Percentiles rank a stretch among this genome's conserved stretches.
Conservation (phyloP, 352 stramenopile genomes). For the Pythium chondricola region DNA sequence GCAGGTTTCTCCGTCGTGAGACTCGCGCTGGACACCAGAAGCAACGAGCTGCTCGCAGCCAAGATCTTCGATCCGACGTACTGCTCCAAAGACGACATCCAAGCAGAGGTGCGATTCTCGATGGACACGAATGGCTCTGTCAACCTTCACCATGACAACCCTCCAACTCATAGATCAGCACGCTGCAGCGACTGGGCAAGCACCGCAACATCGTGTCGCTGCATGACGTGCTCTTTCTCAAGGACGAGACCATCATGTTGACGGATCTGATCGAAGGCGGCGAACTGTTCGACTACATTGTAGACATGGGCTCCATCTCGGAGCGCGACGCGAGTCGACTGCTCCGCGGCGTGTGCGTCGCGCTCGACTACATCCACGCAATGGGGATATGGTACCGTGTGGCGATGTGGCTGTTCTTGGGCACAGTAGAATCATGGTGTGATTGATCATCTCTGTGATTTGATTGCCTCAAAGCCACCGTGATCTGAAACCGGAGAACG, state of each 20-base stretch:
- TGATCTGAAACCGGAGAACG: conserved; percentile 74
- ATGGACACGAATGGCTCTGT: no score
- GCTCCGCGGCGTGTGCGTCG: conserved; percentile 51
- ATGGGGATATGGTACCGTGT: conserved; percentile 47
- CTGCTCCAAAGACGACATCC: conserved; percentile 50
- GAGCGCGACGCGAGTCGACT: conserved; percentile 65
- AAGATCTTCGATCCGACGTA: conserved; percentile 73
- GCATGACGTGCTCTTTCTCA: conserved; percentile 51
- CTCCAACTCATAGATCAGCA: conserved; percentile 37
- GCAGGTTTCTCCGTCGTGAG: conserved; percentile 64
- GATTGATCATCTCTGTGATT: background rate
- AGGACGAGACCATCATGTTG: conserved; percentile 75
- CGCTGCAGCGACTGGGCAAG: conserved; percentile 43
- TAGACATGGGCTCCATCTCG: conserved; percentile 65
- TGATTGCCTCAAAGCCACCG: conserved; percentile 37
- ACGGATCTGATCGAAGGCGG: conserved; percentile 69
- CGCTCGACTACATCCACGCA: conserved; percentile 64
- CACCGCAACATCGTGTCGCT: conserved; percentile 70
- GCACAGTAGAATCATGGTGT: background rate
- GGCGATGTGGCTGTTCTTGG: no score
- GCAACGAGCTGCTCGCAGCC: conserved; percentile 42
- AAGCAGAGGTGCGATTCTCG: conserved; percentile 39
- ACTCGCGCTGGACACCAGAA: conserved; percentile 51
- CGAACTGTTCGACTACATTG: conserved; percentile 80
- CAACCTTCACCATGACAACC: no score